Base-by-base conservation (phyloP, 495 filamentous ascomycete genomes). In the Neurospora sp. region DNA sequence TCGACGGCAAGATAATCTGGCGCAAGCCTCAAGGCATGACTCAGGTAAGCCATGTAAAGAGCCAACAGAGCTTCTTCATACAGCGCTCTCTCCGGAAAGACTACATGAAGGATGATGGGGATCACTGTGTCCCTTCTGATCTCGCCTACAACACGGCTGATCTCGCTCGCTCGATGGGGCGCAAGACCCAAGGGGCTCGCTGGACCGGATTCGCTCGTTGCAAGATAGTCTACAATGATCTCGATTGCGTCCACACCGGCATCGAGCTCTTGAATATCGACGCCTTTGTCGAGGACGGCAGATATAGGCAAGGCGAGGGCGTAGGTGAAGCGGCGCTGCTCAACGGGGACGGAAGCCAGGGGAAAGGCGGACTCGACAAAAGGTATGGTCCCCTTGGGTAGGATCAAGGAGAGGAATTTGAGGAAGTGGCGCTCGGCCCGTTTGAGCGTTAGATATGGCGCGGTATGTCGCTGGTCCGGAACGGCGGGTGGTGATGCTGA, bases 361-460 rank as follows among this genome's bases (percentile, higher is more conserved):
- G 90, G 90, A 76, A 91, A 91, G 3, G 89, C 88, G 5, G 89
- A 90, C 72, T 91, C 89, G 53, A 89, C 84, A 71, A 86, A 86
- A 18, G 84, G 84, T 75, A 87, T 83, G 18, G 85, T 80, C 59
- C 86, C 83, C 61, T 79, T 79, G 5, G 88, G 87, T 14, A 88
- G 86, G 20, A 91, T 81, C 69, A 91, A 85, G 8, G 87, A 88
- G 1, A 93, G 84, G 73, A 93, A 90, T 35, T 87, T 86, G 6
- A 91, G 87, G 73, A 94, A 90, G 72, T 93, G 90, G 69, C 91
- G 85, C 77, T 93, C 92, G 20, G 88, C 90, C 66, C 89, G 85
- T 76, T 93, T 93, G 53, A 94, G 80, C 14, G 90, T 90, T 70
- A 92, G 89, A 44, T 90, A 91, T 20, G 88, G 86, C 6, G 86